Percentiles rank a stretch among this genome's conserved stretches.
Conservation (phyloP, 306 rosid genomes). For the cucumber (Cucumis sativus) region DNA sequence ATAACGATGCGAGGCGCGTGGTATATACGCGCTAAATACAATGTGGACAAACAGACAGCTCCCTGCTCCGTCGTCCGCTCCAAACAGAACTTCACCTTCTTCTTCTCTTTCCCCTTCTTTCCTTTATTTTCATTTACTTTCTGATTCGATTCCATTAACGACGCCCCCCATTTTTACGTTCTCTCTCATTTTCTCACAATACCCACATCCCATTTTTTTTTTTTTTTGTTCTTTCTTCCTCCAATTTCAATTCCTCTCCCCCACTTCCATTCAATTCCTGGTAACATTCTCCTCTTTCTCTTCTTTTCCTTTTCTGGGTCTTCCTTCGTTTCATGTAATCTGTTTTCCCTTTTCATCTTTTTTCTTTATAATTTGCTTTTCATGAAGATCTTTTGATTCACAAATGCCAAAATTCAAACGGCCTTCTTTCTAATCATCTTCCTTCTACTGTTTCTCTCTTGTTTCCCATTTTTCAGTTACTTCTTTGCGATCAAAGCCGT, state of each 20-base stretch:
- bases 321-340: neutral
- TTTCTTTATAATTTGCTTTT: neutral
- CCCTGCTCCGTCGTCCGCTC: neutral
- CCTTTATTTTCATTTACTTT: slow-evolving; percentile 3
- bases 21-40: neutral
- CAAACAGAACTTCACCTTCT: neutral
- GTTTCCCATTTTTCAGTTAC: neutral
- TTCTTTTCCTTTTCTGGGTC: neutral
- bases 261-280: neutral
- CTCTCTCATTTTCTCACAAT: neutral
- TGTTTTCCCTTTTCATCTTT: neutral
- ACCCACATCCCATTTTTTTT: neutral
- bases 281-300: neutral
- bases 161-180: neutral
- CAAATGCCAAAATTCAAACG: neutral
- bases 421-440: neutral
- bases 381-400: neutral
- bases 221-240: neutral
- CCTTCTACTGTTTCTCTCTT: neutral
- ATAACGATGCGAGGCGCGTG: neutral
- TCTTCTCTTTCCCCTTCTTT: neutral
- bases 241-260: neutral
- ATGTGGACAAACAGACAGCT: neutral
- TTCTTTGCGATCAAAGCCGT: neutral
- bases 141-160: neutral